A percentile compares a stretch with the other conserved stretches of the same genome.
These are phyloP conservation scores for Nemania abortiva DNA, from an alignment of 2,329 filamentous ascomycete genomes.

Conservation along the genomic window DNA sequence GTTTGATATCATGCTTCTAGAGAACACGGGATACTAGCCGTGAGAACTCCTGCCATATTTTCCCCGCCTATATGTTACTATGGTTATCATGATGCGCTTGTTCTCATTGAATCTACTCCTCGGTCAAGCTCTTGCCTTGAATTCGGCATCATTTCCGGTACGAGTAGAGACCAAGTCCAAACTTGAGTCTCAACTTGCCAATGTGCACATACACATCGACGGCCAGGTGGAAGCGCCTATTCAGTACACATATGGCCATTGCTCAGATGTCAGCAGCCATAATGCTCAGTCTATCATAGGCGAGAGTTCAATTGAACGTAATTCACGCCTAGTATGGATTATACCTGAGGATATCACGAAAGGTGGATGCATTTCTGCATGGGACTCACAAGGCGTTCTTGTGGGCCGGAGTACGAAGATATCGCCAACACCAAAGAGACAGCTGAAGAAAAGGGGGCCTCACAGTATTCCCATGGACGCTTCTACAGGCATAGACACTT, in stretches of 20 bases:
- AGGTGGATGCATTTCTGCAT: slow-evolving; percentile 4
- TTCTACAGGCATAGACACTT: slow-evolving; percentile 14
- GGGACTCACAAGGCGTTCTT: neutral
- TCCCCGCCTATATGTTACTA: neutral
- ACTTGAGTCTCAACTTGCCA: slow-evolving; percentile 7
- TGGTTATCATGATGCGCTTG: neutral
- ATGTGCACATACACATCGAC: slow-evolving; percentile 4
- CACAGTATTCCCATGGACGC: slow-evolving; percentile 5
- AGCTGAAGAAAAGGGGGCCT: slow-evolving; percentile 2
- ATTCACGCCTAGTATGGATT: slow-evolving; percentile 3
- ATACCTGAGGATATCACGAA: slow-evolving; percentile 3
- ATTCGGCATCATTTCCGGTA: neutral
- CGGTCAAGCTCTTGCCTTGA: neutral
- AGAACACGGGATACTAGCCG: neutral
- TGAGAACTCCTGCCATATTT: neutral
- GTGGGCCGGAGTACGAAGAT: neutral
- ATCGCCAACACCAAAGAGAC: neutral
- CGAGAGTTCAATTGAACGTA: neutral
- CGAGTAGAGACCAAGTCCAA: slow-evolving; percentile 5
- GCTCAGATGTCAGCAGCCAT: slow-evolving; percentile 1
- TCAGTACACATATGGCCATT: slow-evolving; percentile 6
- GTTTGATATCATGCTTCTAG: neutral
- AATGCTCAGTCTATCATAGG: neutral
- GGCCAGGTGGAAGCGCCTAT: slow-evolving; percentile 3
- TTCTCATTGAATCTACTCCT: neutral